phyloP scores from a whole-genome alignment of 306 rosid genomes.

The Cicer yamashitae region DNA sequence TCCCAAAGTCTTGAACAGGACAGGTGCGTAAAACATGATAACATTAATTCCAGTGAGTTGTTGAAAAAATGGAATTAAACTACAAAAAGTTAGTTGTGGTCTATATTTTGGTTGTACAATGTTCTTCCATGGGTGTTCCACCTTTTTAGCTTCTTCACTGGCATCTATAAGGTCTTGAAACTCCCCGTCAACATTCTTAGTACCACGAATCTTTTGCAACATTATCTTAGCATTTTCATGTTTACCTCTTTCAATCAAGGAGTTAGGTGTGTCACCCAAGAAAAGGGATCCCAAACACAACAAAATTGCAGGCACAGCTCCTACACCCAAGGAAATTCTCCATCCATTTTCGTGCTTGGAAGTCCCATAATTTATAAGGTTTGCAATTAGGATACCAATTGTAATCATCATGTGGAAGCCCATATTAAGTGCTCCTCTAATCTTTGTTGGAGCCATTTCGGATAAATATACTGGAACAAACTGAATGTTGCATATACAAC shows the following conservation, averaged over 20 bases:
- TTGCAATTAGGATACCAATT: constrained; percentile 37
- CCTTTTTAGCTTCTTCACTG: not conserved
- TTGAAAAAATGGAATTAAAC: constrained; percentile 31
- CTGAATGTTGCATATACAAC: not conserved
- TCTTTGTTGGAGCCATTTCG: constrained; percentile 44
- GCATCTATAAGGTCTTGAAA: not conserved
- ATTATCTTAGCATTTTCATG: not conserved
- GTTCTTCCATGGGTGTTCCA: constrained; percentile 41
- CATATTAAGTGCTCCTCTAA: constrained; percentile 45
- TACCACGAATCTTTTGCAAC: not conserved
- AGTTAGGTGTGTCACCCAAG: constrained; percentile 20
- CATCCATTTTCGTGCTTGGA: constrained; percentile 27
- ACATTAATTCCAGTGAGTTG: not conserved
- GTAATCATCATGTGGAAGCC: constrained; percentile 46
- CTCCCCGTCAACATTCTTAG: not conserved
- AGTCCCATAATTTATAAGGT: constrained; percentile 37
- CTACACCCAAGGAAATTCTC: constrained; percentile 34
- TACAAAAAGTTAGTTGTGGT: not conserved
- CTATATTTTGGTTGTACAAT: not conserved
- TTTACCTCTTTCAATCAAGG: not conserved
- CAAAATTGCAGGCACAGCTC: constrained; percentile 35
- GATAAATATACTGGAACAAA: constrained; percentile 14
- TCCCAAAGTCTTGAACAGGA: constrained; percentile 33
- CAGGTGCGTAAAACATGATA: constrained; percentile 43
- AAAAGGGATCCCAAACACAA: constrained; percentile 6